These are phyloP conservation scores for Rostrohypoxylon terebratum DNA, from an alignment of 495 filamentous ascomycete genomes.

Conservation along the genomic window DNA sequence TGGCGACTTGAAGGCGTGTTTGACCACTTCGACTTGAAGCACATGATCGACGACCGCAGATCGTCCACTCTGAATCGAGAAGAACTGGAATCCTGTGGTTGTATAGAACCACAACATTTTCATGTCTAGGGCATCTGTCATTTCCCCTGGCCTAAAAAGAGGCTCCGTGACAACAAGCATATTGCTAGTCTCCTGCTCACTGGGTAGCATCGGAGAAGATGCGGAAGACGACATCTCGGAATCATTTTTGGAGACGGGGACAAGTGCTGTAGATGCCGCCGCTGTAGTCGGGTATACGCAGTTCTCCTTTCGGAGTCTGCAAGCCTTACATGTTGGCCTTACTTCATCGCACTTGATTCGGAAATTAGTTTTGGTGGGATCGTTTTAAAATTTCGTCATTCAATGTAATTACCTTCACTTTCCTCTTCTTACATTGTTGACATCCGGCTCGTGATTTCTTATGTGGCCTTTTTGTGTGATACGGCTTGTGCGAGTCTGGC, in stretches of 20 bases:
- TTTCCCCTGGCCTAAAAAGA: constrained; percentile 48
- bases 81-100: constrained; percentile 51
- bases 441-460: constrained; percentile 64
- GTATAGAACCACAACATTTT: constrained; percentile 60
- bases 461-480: constrained; percentile 63
- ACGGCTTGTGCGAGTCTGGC: constrained; percentile 45
- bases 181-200: constrained; percentile 23
- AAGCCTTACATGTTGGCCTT: constrained; percentile 60
- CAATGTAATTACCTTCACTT: constrained; percentile 51
- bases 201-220: constrained; percentile 23
- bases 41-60: constrained; percentile 51
- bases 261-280: constrained; percentile 15
- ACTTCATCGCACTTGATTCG: constrained; percentile 61
- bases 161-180: constrained; percentile 50
- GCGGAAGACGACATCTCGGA: constrained; percentile 3
- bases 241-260: constrained; percentile 30
- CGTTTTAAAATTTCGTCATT: constrained; percentile 1
- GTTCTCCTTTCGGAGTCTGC: constrained; percentile 55
- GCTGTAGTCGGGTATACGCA: constrained; percentile 55
- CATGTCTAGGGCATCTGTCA: constrained; percentile 52
- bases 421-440: constrained; percentile 60
- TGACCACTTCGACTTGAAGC: constrained; percentile 57
- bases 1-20: constrained; percentile 59
- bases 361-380: constrained; percentile 24
- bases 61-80: constrained; percentile 51